Conservation (phyloP, 495 filamentous ascomycete species). For the Chaetomidium leptoderma region DNA sequence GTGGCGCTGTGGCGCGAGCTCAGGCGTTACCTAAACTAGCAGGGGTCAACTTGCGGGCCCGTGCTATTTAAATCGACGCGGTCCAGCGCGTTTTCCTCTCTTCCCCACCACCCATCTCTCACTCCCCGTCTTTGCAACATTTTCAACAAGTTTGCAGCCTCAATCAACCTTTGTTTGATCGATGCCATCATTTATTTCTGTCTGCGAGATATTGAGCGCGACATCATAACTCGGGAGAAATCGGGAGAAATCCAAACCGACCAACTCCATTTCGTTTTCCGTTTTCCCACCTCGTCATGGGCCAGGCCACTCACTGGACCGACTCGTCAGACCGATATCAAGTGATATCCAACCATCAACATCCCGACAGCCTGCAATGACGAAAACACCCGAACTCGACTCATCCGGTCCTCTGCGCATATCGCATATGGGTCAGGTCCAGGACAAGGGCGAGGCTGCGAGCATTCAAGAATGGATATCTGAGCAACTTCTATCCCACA, state of each 20-base stretch:
- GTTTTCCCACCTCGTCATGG: neutral
- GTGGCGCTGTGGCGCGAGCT: slow-evolving; percentile 11
- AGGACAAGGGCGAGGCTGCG: slow-evolving; percentile 26
- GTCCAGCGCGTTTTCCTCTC: neutral
- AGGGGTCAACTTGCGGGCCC: too few relatives aligned
- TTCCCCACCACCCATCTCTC: neutral
- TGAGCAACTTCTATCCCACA: slow-evolving; percentile 28
- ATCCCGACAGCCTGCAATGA: slow-evolving; percentile 13
- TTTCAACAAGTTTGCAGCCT: neutral
- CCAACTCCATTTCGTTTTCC: neutral
- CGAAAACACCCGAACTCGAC: slow-evolving; percentile 16
- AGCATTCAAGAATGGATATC: slow-evolving; percentile 43
- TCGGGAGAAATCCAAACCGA: too few relatives aligned
- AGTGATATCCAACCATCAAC: slow-evolving; percentile 10
- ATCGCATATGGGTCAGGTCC: slow-evolving; percentile 9
- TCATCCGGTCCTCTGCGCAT: slow-evolving; percentile 15
- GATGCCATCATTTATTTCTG: neutral
- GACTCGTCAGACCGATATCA: slow-evolving; percentile 6
- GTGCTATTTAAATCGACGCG: neutral
- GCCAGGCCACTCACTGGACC: neutral
- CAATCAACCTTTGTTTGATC: neutral
- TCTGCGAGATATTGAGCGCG: neutral
- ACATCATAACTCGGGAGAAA: neutral
- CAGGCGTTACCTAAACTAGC: too few relatives aligned
- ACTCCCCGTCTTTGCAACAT: neutral